Conservation (phyloP, 1,284 basidiomycete genomes). For the Sporisorium scitamineum region DNA sequence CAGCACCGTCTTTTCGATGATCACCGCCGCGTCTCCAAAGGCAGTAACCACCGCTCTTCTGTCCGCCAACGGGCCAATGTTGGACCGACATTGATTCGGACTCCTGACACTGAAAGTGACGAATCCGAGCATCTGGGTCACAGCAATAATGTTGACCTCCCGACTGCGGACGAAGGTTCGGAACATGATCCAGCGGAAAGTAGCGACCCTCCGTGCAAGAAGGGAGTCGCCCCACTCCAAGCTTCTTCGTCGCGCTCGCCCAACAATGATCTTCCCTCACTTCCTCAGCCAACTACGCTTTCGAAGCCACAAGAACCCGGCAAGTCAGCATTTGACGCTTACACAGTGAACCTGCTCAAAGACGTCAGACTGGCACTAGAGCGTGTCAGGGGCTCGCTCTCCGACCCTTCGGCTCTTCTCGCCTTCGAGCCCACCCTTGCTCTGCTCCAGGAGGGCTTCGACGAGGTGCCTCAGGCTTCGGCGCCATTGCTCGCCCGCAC, state of each 20-base stretch:
- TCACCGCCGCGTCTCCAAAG: too few species aligned
- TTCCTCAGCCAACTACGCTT: background rate
- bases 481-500: background rate
- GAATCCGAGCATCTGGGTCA: background rate
- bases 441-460: background rate
- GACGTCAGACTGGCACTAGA: background rate
- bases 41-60: too few species aligned
- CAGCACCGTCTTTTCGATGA: too few species aligned
- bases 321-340: background rate
- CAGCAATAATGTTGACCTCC: too few species aligned
- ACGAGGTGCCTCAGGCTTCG: background rate
- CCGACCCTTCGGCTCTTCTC: background rate
- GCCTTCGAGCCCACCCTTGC: background rate
- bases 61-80: background rate
- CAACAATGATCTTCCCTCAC: background rate
- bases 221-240: background rate
- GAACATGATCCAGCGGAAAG: background rate
- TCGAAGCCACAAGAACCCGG: background rate
- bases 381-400: background rate
- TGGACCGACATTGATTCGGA: background rate
- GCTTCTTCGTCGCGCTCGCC: too few species aligned
- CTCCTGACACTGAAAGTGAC: background rate
- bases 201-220: background rate
- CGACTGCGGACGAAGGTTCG: background rate
- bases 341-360: slow-evolving; percentile 2